Base-by-base conservation (phyloP, 306 rosid genomes). In the Phaseolus lunatus region DNA sequence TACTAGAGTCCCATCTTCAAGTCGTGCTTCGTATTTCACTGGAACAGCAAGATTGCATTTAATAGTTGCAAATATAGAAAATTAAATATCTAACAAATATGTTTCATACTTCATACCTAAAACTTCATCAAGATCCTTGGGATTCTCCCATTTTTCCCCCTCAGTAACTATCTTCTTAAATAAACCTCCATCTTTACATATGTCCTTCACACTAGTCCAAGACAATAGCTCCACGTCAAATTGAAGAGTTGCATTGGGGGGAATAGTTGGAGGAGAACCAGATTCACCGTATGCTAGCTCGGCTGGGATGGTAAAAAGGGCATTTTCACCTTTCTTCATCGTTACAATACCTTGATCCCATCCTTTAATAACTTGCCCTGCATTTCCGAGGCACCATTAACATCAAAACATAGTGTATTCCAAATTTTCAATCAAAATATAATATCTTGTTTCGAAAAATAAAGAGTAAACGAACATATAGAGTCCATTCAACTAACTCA, bases 301-400 rank as follows among this genome's bases (percentile, higher is more conserved):
- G 16, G 97, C 62, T 35, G 98, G 98, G 70, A 92, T 87, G 62
- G 97, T 92, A 73, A 94, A 94, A 70, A 94, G 77, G 2, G 98
- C 90, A 81, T 87, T 86, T 80, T 94, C 98, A 12, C 89, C 92
- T 78, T 92, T 95, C 85, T 90, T 95, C 99, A 95, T 95, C 1
- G 97, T 95, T 61, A 82, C 87, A 39, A 95, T 89, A 41, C 97
- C 98, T 73, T 85, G 75, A 81, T 95, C 97, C 99, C 97, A 95
- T 70, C 99, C 99, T 78, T 85, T 89, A 61, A 95, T 92, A 54
- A 95, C 99, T 92, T 90, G 90, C 27, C 99, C 99, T 95, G 87
- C 89, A 85, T 4, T n/a, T 13, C 72, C 64, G 59, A 26, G 14
- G 48, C 7, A 39, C 50, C 50, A 65, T 18, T 19, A 19, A 19